Evolutionary conservation across 768 basidiomycete species (phyloP).

Genomic region (Mycena belliarum): DNA sequence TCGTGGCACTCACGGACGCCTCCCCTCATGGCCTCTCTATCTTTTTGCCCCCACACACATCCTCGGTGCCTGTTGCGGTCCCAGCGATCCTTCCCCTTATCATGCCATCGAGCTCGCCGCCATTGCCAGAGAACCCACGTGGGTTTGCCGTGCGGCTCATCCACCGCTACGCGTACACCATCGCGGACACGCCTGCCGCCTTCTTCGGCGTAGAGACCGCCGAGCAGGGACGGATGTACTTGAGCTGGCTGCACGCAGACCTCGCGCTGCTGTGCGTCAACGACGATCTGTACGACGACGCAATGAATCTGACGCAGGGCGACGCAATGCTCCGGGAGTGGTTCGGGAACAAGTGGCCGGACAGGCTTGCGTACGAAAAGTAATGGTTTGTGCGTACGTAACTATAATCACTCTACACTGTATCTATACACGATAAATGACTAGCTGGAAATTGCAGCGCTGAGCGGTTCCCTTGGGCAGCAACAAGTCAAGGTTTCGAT

Average conservation of each 20-base stretch:
- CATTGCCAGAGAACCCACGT: slow-evolving; percentile 23
- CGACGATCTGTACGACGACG: slow-evolving; percentile 30
- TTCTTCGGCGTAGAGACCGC: slow-evolving; percentile 21
- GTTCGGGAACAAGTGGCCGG: slow-evolving; percentile 10
- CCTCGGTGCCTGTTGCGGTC: slow-evolving; percentile 18
- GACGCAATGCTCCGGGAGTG: slow-evolving; percentile 4
- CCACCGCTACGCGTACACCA: slow-evolving; percentile 35
- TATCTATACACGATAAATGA: background rate
- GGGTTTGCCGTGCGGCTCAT: slow-evolving; percentile 32
- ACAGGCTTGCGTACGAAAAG: slow-evolving; percentile 5
- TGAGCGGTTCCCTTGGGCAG: too few relatives aligned
- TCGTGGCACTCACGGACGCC: slow-evolving; percentile 9
- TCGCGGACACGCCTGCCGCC: slow-evolving; percentile 27
- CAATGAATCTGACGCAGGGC: slow-evolving; percentile 6
- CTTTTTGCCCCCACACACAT: slow-evolving; percentile 11
- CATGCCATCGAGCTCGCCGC: slow-evolving; percentile 12
- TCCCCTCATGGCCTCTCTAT: slow-evolving; percentile 18
- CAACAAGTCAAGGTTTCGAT: too few relatives aligned
- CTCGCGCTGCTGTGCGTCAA: slow-evolving; percentile 34
- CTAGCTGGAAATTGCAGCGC: too few relatives aligned
- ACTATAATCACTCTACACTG: background rate
- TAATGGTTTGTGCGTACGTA: background rate
- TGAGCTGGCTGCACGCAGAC: slow-evolving; percentile 24
- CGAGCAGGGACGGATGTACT: slow-evolving; percentile 12
- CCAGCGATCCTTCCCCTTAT: slow-evolving; percentile 22